A percentile compares a stretch with the other conserved stretches of the same genome.
phyloP scores from a whole-genome alignment of 331 rosid species.

The Quercus phellos region DNA sequence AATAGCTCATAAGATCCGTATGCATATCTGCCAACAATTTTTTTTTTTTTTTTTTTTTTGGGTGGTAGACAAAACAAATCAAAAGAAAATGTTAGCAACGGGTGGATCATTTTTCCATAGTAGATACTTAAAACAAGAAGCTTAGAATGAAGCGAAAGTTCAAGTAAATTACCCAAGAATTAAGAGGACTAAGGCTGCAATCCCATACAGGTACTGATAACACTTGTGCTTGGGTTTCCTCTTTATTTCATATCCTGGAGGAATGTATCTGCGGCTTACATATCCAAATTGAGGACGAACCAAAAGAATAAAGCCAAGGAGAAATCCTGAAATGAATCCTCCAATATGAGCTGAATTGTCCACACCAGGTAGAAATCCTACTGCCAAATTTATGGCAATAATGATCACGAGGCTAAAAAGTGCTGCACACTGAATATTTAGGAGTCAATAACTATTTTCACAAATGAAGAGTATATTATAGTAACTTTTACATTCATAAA shows the following conservation, averaged over 20 bases:
- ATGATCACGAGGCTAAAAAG: conserved; percentile 44
- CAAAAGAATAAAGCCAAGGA: conserved; percentile 69
- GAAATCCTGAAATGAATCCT: conserved; percentile 71
- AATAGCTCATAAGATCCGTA: conserved; percentile 37
- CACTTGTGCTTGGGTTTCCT: conserved; percentile 51
- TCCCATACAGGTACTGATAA: conserved; percentile 57
- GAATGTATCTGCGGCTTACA: conserved; percentile 48
- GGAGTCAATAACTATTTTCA: conserved; percentile 8
- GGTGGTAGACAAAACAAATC: background rate
- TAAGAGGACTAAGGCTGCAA: conserved; percentile 35
- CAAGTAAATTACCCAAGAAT: conserved; percentile 44
- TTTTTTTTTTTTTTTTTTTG: background rate
- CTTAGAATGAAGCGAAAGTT: background rate
- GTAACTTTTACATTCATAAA: background rate
- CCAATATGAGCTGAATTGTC: conserved; percentile 94
- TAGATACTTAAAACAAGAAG: background rate
- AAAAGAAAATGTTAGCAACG: conserved; percentile 8
- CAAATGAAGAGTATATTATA: too few species aligned
- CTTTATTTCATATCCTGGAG: conserved; percentile 46
- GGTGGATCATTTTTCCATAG: background rate
- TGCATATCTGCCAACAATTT: conserved; percentile 46
- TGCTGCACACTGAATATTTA: conserved; percentile 56
- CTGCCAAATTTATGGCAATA: conserved; percentile 60
- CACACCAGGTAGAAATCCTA: conserved; percentile 75
- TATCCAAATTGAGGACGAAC: conserved; percentile 87